Conservation (phyloP, 2,329 filamentous ascomycete genomes). For the Colletotrichum shisoi region DNA sequence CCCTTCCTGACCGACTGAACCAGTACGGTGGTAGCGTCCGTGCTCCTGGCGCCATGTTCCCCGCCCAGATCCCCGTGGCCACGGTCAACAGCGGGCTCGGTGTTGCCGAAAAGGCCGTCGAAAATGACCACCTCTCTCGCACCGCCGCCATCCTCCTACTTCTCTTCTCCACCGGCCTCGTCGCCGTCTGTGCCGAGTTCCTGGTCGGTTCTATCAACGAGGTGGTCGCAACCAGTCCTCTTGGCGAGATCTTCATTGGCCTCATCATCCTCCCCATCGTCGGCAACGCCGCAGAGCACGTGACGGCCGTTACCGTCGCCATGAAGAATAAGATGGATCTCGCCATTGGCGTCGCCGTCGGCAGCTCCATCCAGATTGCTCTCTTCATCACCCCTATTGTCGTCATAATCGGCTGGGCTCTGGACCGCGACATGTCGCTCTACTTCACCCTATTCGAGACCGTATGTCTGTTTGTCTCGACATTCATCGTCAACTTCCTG, state of each 20-base stretch:
- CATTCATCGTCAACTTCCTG: conserved; percentile 87
- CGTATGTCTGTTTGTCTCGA: conserved; percentile 81
- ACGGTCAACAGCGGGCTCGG: conserved; percentile 46
- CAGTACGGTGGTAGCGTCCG: conserved; percentile 49
- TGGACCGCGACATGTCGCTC: conserved; percentile 74
- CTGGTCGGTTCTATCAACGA: conserved; percentile 73
- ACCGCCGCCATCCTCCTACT: conserved; percentile 67
- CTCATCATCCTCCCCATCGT: conserved; percentile 77
- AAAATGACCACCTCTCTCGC: conserved; percentile 61
- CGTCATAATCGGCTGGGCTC: conserved; percentile 75
- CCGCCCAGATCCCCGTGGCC: conserved; percentile 55
- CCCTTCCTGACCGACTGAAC: conserved; percentile 73
- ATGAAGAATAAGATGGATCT: conserved; percentile 81
- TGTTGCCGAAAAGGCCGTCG: conserved; percentile 45
- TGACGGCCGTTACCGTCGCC: conserved; percentile 74
- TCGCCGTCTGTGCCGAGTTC: conserved; percentile 74
- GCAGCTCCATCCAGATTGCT: conserved; percentile 76
- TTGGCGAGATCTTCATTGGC: conserved; percentile 74
- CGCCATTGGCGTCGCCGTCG: conserved; percentile 75
- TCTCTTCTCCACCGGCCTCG: conserved; percentile 69
- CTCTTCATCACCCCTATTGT: conserved; percentile 75
- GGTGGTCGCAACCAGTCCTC: conserved; percentile 62
- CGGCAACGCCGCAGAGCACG: conserved; percentile 76
- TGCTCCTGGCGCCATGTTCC: conserved; percentile 60
- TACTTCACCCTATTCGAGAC: conserved; percentile 92